phyloP scores from a whole-genome alignment of 2,329 filamentous ascomycete genomes.

The Aspergillus phoenicis region DNA sequence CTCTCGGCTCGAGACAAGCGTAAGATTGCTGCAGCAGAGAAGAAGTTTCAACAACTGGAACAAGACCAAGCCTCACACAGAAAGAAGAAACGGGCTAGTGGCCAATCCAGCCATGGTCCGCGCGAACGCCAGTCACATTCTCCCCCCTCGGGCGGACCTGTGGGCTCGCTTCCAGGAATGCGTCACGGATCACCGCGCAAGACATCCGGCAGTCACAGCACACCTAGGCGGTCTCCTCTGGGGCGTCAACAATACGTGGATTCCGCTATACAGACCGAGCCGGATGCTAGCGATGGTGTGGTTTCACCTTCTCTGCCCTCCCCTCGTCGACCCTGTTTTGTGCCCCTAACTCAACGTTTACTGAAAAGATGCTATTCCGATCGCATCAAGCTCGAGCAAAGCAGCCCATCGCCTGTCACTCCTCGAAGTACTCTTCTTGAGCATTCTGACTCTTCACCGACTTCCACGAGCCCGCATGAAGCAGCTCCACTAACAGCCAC shows the following conservation, averaged over 20 bases:
- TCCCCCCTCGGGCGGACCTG: constrained; percentile 35
- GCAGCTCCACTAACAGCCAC: constrained; percentile 13
- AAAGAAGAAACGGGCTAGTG: constrained; percentile 61
- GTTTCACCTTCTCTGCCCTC: constrained; percentile 22
- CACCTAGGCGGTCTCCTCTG: constrained; percentile 29
- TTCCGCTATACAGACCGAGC: constrained; percentile 47
- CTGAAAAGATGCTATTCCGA: constrained; percentile 47
- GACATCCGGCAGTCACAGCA: constrained; percentile 32
- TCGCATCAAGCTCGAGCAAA: constrained; percentile 39
- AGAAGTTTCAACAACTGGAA: constrained; percentile 63
- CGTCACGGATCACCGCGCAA: constrained; percentile 35
- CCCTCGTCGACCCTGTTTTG: constrained; percentile 34
- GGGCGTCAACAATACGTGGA: constrained; percentile 43
- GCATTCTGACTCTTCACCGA: constrained; percentile 16
- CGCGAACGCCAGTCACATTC: constrained; percentile 46
- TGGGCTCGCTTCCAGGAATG: constrained; percentile 28
- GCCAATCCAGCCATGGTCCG: constrained; percentile 49
- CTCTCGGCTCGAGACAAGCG: constrained; percentile 64
- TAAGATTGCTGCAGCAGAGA: constrained; percentile 65
- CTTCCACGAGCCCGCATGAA: constrained; percentile 17
- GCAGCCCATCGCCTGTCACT: constrained; percentile 16
- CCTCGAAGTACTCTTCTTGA: constrained; percentile 15
- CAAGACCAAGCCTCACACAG: constrained; percentile 55
- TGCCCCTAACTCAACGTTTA: constrained; percentile 47
- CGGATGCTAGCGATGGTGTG: constrained; percentile 40